These are phyloP conservation scores for Paramecium caudatum DNA, from an alignment of 73 alveolate species.

Conservation along the genomic window DNA sequence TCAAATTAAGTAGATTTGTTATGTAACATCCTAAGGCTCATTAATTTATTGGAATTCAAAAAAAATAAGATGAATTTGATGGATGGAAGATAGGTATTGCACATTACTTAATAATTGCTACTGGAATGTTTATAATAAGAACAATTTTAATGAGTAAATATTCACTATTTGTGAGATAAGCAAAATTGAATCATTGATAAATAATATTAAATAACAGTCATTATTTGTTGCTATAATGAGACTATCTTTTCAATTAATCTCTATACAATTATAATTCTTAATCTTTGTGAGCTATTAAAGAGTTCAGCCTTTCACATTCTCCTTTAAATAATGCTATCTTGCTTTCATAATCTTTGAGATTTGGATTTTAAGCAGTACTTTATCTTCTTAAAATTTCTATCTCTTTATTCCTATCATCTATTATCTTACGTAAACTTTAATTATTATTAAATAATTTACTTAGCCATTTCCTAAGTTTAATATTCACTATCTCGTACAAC, in stretches of 20 bases:
- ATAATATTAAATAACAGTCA: conserved; percentile 8
- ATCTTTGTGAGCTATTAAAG: conserved; percentile 28
- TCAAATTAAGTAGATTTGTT: neutral
- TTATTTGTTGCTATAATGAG: conserved; percentile 41
- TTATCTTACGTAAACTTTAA: neutral
- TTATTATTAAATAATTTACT: neutral
- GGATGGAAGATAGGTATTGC: neutral
- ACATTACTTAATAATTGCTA: neutral
- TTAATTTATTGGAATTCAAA: conserved; percentile 9
- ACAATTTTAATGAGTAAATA: conserved; percentile 13
- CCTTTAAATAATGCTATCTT: neutral
- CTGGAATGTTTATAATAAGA: conserved; percentile 4
- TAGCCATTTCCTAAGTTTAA: conserved; percentile 2
- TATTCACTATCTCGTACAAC: conserved; percentile 33
- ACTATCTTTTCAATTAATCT: conserved; percentile 60
- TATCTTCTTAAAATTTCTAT: conserved; percentile 30
- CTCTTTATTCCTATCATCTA: conserved; percentile 60
- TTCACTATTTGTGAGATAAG: conserved; percentile 22
- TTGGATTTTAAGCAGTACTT: neutral
- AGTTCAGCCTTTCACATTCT: conserved; percentile 48
- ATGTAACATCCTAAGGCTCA: neutral
- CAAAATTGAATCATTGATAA: conserved; percentile 12
- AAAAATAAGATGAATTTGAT: neutral
- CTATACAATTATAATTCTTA: conserved; percentile 5
- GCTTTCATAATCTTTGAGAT: conserved; percentile 36